These are phyloP conservation scores for Niveomyces coronatus DNA, from an alignment of 2,329 filamentous ascomycete species.

Conservation along the genomic window DNA sequence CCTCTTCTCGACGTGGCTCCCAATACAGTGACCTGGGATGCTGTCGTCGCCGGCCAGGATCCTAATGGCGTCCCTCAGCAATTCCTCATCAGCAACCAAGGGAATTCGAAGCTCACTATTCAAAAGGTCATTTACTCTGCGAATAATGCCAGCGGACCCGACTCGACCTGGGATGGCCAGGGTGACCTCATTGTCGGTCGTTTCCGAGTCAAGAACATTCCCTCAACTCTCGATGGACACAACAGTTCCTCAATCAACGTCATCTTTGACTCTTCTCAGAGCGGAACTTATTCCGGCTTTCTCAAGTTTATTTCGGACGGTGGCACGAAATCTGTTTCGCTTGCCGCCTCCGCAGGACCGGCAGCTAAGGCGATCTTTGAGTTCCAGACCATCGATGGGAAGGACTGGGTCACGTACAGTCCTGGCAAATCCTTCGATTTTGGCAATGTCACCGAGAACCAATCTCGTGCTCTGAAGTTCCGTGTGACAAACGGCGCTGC, in stretches of 20 bases:
- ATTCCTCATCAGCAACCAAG: conserved; percentile 38
- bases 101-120: conserved; percentile 35
- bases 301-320: conserved; percentile 37
- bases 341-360: conserved; percentile 39
- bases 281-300: conserved; percentile 40
- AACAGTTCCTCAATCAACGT: conserved; percentile 30
- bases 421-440: conserved; percentile 38
- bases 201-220: conserved; percentile 39
- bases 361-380: conserved; percentile 40
- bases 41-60: conserved; percentile 34
- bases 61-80: conserved; percentile 29
- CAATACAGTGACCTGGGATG: conserved; percentile 36
- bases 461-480: conserved; percentile 35
- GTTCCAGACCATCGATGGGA: conserved; percentile 42
- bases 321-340: conserved; percentile 35
- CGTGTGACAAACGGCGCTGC: conserved; percentile 42
- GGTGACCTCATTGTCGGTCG: conserved; percentile 30
- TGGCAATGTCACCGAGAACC: conserved; percentile 44
- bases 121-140: conserved; percentile 33
- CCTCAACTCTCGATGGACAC: conserved; percentile 31
- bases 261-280: conserved; percentile 33
- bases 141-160: conserved; percentile 34
- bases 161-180: conserved; percentile 25
- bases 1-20: conserved; percentile 39
- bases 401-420: conserved; percentile 38